phyloP scores from a whole-genome alignment of 129 eudicot species.

The Escallonia herrerae region DNA sequence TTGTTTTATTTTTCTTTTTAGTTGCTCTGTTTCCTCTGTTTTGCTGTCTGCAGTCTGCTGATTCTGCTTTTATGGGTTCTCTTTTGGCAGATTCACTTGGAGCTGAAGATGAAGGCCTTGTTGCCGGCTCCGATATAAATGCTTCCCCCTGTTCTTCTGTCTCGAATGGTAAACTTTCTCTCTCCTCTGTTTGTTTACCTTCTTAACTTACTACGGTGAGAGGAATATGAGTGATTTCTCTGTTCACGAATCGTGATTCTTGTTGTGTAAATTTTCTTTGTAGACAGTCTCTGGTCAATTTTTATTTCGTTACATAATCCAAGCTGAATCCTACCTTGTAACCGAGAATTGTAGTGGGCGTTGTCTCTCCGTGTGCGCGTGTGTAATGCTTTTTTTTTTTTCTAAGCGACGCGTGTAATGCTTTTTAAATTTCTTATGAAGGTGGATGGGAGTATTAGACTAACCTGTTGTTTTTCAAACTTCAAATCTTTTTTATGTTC shows the following conservation, averaged over 20 bases:
- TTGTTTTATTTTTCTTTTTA: not conserved
- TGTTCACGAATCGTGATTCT: not conserved
- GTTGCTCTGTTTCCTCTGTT: slow-evolving; percentile 2
- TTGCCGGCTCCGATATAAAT: slow-evolving; percentile 24
- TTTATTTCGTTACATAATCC: too few relatives aligned
- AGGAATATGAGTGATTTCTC: not conserved
- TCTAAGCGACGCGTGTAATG: too few relatives aligned
- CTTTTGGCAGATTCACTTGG: slow-evolving; percentile 55
- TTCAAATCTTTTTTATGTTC: too few relatives aligned
- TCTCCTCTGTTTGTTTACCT: not conserved
- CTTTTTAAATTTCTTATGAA: too few relatives aligned
- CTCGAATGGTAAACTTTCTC: slow-evolving; percentile 41
- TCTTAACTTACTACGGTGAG: not conserved
- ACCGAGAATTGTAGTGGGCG: too few relatives aligned
- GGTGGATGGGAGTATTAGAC: too few relatives aligned
- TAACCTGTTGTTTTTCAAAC: too few relatives aligned
- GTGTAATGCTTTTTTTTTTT: too few relatives aligned
- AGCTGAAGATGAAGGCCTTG: slow-evolving; percentile 35
- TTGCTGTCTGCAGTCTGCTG: not conserved
- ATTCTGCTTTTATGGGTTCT: slow-evolving; percentile 6
- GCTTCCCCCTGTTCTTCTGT: slow-evolving; percentile 65
- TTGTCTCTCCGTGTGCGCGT: too few relatives aligned
- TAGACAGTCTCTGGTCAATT: too few relatives aligned
- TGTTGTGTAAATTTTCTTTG: not conserved
- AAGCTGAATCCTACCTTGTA: too few relatives aligned